These are phyloP conservation scores for Fusarium austroafricanum DNA, from an alignment of 2,329 filamentous ascomycete species.

Conservation along the genomic window DNA sequence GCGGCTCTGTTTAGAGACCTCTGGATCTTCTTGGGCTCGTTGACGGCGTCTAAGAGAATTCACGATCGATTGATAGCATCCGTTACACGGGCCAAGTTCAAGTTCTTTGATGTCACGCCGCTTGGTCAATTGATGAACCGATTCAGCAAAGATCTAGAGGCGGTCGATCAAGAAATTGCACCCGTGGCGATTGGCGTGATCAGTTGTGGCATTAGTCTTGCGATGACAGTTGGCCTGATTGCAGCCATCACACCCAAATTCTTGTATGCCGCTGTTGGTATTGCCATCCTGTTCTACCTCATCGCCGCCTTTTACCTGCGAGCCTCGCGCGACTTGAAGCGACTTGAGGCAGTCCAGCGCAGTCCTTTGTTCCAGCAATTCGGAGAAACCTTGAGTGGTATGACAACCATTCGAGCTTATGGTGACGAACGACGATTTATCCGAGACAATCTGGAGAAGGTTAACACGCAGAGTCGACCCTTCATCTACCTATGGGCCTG, in stretches of 20 bases:
- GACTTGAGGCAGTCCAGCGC: constrained; percentile 91
- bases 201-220: constrained; percentile 72
- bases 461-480: constrained; percentile 91
- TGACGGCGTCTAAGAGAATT: constrained; percentile 86
- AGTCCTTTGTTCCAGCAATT: constrained; percentile 98
- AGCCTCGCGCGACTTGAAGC: constrained; percentile 94
- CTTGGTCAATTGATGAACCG: constrained; percentile 97
- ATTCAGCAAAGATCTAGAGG: constrained; percentile 97
- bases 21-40: constrained; percentile 91
- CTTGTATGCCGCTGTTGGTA: constrained; percentile 86
- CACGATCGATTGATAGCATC: constrained; percentile 82
- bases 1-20: constrained; percentile 85
- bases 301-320: constrained; percentile 90
- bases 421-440: constrained; percentile 94
- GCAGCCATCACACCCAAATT: constrained; percentile 91
- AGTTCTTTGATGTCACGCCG: constrained; percentile 97
- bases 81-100: constrained; percentile 91
- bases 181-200: constrained; percentile 85
- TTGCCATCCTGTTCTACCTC: constrained; percentile 82
- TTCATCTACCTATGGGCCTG: constrained; percentile 97
- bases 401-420: constrained; percentile 97
- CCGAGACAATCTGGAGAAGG: constrained; percentile 85
- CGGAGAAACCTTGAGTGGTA: constrained; percentile 92
- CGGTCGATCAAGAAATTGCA: constrained; percentile 94
- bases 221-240: constrained; percentile 90